These are phyloP conservation scores for Ceratopteris richardii DNA, from an alignment of 75 land plant species.

Conservation along the genomic window DNA sequence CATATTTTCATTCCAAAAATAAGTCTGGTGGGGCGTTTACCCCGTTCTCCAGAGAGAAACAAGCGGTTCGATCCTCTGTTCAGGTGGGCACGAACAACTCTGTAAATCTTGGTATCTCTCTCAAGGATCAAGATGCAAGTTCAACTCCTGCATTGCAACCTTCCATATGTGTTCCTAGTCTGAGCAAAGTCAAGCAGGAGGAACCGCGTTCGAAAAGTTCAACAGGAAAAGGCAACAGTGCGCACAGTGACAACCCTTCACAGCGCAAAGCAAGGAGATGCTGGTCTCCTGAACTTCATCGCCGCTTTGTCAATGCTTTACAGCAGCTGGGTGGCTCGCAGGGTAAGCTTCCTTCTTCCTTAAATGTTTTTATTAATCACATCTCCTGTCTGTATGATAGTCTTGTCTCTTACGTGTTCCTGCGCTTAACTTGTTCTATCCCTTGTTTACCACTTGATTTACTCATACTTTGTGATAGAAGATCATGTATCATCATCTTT, in stretches of 20 bases:
- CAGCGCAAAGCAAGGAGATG: constrained; percentile 85
- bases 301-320: constrained; percentile 83
- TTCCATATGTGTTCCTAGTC: background rate
- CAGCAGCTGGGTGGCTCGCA: constrained; percentile 97
- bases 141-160: background rate
- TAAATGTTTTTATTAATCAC: too few relatives aligned
- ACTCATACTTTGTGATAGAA: too few relatives aligned
- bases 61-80: background rate
- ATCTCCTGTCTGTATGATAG: too few relatives aligned
- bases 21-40: constrained; percentile 78
- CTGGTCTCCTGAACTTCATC: constrained; percentile 97
- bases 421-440: background rate
- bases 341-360: too few relatives aligned
- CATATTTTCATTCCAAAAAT: constrained; percentile 39
- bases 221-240: background rate
- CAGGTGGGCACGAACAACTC: background rate
- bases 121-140: background rate
- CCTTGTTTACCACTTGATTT: background rate
- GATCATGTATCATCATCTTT: background rate
- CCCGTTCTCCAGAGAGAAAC: constrained; percentile 69
- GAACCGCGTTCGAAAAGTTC: background rate
- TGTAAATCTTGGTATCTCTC: background rate
- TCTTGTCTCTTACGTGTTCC: too few relatives aligned
- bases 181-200: background rate
- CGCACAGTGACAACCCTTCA: constrained; percentile 3